Percentiles rank a stretch among this genome's conserved stretches.
These are phyloP conservation scores for Sporisorium exsertum DNA, from an alignment of 1,284 basidiomycete species.

Conservation along the genomic window DNA sequence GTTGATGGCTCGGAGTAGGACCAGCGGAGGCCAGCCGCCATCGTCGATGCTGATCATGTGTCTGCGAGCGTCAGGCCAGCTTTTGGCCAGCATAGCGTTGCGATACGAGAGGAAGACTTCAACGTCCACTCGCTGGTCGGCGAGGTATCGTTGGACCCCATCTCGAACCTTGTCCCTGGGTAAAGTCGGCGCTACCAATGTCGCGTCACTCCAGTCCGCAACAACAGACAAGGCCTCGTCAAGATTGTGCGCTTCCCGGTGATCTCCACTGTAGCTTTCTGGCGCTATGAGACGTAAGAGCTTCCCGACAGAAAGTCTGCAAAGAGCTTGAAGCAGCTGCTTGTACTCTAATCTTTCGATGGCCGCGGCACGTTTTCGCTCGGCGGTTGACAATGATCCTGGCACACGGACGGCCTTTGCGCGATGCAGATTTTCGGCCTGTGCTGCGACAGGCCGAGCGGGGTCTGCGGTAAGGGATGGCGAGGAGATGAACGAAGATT, in stretches of 20 bases:
- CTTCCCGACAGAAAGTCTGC: not conserved
- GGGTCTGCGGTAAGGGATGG: not conserved
- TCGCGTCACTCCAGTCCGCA: not conserved
- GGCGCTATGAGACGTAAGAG: constrained; percentile 9
- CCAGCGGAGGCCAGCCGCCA: constrained; percentile 21
- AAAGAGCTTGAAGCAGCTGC: not conserved
- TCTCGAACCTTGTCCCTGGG: not conserved
- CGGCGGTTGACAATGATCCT: not conserved
- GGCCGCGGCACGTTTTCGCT: not conserved
- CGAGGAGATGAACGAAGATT: not conserved
- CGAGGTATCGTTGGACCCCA: constrained; percentile 8
- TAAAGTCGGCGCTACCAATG: not conserved
- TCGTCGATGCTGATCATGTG: constrained; percentile 32
- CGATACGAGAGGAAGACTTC: constrained; percentile 21
- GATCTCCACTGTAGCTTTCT: not conserved
- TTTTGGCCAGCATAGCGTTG: constrained; percentile 32
- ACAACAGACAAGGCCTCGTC: constrained; percentile 13
- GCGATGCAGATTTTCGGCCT: not conserved
- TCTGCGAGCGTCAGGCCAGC: constrained; percentile 31
- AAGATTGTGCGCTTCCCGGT: constrained; percentile 15
- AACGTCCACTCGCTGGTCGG: not conserved
- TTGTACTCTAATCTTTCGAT: not conserved
- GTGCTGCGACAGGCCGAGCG: not conserved
- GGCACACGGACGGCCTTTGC: not conserved
- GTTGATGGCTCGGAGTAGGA: constrained; percentile 17